Conservation (phyloP, 78 protist species). For the Capsaspora owczarzaki region DNA sequence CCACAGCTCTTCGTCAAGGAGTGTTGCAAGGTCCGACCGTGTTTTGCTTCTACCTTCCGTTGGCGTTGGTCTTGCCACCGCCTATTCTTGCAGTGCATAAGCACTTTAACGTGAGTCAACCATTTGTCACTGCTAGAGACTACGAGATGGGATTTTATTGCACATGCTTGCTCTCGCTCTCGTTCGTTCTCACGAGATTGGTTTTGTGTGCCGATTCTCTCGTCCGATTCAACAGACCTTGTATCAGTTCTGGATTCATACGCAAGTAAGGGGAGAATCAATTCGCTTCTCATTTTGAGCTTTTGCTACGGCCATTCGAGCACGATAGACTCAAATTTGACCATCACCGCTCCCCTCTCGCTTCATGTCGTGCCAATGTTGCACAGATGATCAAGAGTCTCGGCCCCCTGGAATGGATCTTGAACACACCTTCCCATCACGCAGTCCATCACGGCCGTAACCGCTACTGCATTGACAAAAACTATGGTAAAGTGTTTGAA, state of each 20-base stretch:
- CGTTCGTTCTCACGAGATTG: too few relatives aligned
- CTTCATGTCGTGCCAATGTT: not conserved
- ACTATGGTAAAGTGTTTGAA: too few relatives aligned
- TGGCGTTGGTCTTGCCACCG: constrained; percentile 48
- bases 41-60: constrained; percentile 41
- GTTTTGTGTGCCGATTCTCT: too few relatives aligned
- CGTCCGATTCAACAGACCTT: too few relatives aligned
- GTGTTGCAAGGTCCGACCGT: constrained; percentile 22
- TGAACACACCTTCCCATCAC: constrained; percentile 66
- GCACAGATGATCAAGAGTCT: not conserved
- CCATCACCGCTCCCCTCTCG: too few relatives aligned
- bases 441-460: constrained; percentile 62
- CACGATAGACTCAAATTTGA: too few relatives aligned
- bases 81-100: constrained; percentile 16
- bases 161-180: too few relatives aligned
- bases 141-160: too few relatives aligned
- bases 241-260: constrained; percentile 64
- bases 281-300: not conserved
- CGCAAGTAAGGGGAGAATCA: too few relatives aligned
- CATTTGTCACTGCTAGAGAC: too few relatives aligned
- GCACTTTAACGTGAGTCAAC: constrained; percentile 44
- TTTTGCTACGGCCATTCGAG: too few relatives aligned
- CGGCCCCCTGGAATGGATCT: constrained; percentile 35
- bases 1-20: constrained; percentile 23
- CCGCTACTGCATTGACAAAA: constrained; percentile 53